Percentiles rank a stretch among this genome's conserved stretches.
Evolutionary conservation across 2,329 filamentous ascomycete species (phyloP).

Genomic region (Pyrenophora graminea): DNA sequence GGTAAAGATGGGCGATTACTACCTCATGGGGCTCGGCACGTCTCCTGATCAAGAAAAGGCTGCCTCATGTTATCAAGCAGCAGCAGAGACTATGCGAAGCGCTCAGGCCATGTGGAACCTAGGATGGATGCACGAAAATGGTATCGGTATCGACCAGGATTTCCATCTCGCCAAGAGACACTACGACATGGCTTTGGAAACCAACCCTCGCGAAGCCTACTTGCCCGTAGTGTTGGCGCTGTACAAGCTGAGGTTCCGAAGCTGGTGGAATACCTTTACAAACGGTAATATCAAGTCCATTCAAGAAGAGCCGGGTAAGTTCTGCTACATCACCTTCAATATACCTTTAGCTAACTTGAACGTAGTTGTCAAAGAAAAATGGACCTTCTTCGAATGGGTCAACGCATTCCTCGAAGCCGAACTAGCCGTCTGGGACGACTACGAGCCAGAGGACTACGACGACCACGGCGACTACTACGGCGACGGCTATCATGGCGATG

Average conservation of each 20-base stretch:
- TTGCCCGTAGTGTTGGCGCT: constrained; percentile 88
- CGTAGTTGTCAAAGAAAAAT: constrained; percentile 69
- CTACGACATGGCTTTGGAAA: constrained; percentile 89
- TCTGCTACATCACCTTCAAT: neutral
- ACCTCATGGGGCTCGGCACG: constrained; percentile 79
- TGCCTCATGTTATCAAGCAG: constrained; percentile 87
- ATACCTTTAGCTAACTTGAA: constrained; percentile 7
- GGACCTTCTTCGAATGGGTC: constrained; percentile 85
- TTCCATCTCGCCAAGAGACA: constrained; percentile 96
- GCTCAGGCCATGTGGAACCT: constrained; percentile 96
- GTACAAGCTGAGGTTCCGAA: constrained; percentile 79
- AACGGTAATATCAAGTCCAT: constrained; percentile 92
- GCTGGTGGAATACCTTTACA: constrained; percentile 92
- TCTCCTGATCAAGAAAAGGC: constrained; percentile 76
- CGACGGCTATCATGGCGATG: constrained; percentile 55
- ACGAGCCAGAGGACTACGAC: constrained; percentile 54
- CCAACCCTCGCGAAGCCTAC: constrained; percentile 85
- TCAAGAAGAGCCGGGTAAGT: constrained; percentile 80
- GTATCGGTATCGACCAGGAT: constrained; percentile 87
- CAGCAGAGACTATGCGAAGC: constrained; percentile 87
- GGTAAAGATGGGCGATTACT: constrained; percentile 99
- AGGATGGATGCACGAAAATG: constrained; percentile 99
- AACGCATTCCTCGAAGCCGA: constrained; percentile 74
- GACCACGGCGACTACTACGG: constrained; percentile 61
- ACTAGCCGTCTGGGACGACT: constrained; percentile 62